phyloP scores from a whole-genome alignment of 2,329 filamentous ascomycete genomes.

The Ophiocordyceps robertsii region DNA sequence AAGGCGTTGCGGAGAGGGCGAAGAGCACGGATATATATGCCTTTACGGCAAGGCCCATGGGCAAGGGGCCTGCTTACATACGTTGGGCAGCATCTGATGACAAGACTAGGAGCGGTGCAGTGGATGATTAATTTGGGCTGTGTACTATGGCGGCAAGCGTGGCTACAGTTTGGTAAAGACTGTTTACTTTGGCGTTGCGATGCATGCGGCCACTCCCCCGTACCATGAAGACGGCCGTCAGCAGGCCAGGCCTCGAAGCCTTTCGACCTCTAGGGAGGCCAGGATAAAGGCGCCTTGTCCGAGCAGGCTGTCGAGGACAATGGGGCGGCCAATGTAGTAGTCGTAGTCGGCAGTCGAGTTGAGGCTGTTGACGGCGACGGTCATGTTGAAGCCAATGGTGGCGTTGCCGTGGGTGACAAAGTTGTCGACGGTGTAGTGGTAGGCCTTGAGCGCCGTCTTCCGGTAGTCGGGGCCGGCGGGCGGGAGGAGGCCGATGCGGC shows the following conservation, averaged over 20 bases:
- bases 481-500: slow-evolving; percentile 2
- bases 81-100: background rate
- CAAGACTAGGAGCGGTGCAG: background rate
- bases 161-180: background rate
- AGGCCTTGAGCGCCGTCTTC: slow-evolving; percentile 11
- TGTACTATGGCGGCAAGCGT: background rate
- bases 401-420: slow-evolving; percentile 31
- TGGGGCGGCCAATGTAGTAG: slow-evolving; percentile 22
- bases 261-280: slow-evolving; percentile 22
- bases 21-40: too few species aligned
- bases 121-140: background rate
- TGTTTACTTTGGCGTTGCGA: background rate
- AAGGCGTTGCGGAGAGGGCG: too few species aligned
- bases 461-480: slow-evolving; percentile 6
- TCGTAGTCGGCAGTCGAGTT: slow-evolving; percentile 26
- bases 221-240: too few species aligned
- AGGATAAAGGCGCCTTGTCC: slow-evolving; percentile 23
- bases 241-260: background rate
- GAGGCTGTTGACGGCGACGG: slow-evolving; percentile 25
- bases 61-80: too few species aligned
- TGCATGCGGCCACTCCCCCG: too few species aligned
- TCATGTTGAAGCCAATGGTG: slow-evolving; percentile 26
- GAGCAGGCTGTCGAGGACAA: slow-evolving; percentile 22
- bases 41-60: too few species aligned
- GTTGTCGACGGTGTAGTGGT: slow-evolving; percentile 22